phyloP scores from a whole-genome alignment of 257 asterid genomes.

The Avicennia marina region DNA sequence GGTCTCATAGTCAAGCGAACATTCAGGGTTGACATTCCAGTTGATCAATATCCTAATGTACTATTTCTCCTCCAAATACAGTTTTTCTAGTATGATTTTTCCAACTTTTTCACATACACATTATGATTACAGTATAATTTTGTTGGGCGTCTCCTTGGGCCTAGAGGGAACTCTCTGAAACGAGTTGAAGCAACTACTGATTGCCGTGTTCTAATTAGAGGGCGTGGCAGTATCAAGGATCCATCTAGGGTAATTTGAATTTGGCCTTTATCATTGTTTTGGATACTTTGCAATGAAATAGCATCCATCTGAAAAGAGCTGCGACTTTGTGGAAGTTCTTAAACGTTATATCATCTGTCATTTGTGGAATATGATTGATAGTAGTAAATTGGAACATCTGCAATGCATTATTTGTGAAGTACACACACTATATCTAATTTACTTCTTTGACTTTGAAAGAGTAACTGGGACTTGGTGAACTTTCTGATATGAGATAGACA shows the following conservation, averaged over 20 bases:
- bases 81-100: conserved; percentile 10
- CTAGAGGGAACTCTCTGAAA: conserved; percentile 97
- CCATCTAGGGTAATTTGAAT: conserved; percentile 61
- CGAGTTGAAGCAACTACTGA: conserved; percentile 94
- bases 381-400: not conserved
- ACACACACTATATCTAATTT: too few relatives aligned
- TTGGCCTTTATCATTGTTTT: not conserved
- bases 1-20: conserved; percentile 87
- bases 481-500: too few relatives aligned
- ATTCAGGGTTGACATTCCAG: conserved; percentile 90
- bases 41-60: conserved; percentile 90
- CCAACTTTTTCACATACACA: conserved; percentile 8
- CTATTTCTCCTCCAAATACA: conserved; percentile 15
- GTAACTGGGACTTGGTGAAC: not conserved
- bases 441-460: not conserved
- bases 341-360: too few relatives aligned
- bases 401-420: not conserved
- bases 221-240: conserved; percentile 99
- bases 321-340: not conserved
- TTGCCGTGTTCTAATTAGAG: conserved; percentile 95
- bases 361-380: not conserved
- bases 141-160: conserved; percentile 99
- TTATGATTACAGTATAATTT: conserved; percentile 70
- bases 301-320: not conserved
- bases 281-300: not conserved